Conservation (phyloP, 73 alveolate species). For the Tetrahymena borealis region DNA sequence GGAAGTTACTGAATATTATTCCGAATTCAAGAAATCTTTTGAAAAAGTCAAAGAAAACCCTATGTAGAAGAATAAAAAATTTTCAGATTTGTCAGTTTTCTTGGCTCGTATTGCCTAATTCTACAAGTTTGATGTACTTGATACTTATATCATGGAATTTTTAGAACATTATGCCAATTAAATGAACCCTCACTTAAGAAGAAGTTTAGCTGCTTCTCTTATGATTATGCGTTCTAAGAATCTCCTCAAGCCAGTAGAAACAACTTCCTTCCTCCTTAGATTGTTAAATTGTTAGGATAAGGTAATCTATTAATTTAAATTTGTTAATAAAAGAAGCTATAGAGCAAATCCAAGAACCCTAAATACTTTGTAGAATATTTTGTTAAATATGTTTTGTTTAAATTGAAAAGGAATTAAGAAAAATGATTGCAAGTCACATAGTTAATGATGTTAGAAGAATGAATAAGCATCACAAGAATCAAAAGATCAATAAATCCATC, state of each 20-base stretch:
- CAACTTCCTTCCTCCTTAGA: constrained; percentile 20
- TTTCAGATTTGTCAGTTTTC: constrained; percentile 3
- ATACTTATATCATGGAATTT: constrained; percentile 25
- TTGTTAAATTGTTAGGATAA: constrained; percentile 30
- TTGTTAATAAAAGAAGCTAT: background rate
- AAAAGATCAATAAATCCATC: constrained; percentile 9
- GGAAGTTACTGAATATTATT: constrained; percentile 9
- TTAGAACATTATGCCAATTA: background rate
- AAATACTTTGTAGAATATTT: too few relatives aligned
- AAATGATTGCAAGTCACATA: constrained; percentile 14
- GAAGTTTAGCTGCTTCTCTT: background rate
- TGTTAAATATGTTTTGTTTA: too few relatives aligned
- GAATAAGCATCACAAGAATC: constrained; percentile 20
- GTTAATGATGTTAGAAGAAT: constrained; percentile 21
- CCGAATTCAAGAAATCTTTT: constrained; percentile 4
- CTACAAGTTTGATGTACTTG: constrained; percentile 19
- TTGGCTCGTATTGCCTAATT: constrained; percentile 26
- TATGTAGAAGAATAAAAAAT: constrained; percentile 14
- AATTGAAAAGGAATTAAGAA: constrained; percentile 40
- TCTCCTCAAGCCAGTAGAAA: constrained; percentile 1
- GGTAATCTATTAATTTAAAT: background rate
- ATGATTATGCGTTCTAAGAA: constrained; percentile 2
- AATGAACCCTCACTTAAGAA: background rate
- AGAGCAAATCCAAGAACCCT: too few relatives aligned
- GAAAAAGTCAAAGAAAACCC: constrained; percentile 25